Base-by-base conservation (phyloP, 2,329 filamentous ascomycete genomes). In the Lomentospora prolificans region DNA sequence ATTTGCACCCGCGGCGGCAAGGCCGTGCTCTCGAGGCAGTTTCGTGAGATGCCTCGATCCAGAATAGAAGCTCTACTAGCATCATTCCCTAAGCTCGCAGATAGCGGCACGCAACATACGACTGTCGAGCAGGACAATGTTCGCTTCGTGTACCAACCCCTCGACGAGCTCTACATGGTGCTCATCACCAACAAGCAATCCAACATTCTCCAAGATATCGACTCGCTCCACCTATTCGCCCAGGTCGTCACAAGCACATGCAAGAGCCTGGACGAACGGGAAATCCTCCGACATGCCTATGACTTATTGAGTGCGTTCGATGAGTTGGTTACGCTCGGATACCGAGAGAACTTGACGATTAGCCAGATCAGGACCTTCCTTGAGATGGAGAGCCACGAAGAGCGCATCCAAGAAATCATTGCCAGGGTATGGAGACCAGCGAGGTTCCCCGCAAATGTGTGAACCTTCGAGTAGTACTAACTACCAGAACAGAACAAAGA, bases 151-250 rank as follows among this genome's bases (percentile, higher is more conserved):
- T 99, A 99, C 78, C 94, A 99, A 72, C 95, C 94, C 58, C 81
- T 99, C 61, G 95, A 99, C 75, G 95, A 99, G 77, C 85, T 99
- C 61, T 99, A 99, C 81, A 97, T 99, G 84, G 92, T 99, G 62
- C 84, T 99, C 67, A 97, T 99, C 74, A 99, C 95, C 71, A 99
- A 99, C 79, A 88, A 90, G 65, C 94, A 97, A 78, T 97, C 92
- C 72, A 99, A 99, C 75, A 99, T 99, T 64, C 81, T 99, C 53
- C 94, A 99, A 75, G 94, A 99, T 72, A 99, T 99, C 71, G 94
- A 97, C 74, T 96, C 94, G 58, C 82, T 99, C 58, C 95, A 99
- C 71, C 81, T 99, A 19, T 99, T 99, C 69, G 92, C 92, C 58
- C 94, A 99, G 75, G 92, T 99, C 14, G 94, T 96, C 56, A 90